Percentiles rank a stretch among this genome's conserved stretches.
These are phyloP conservation scores for Metarhizium brunneum DNA, from an alignment of 2,329 filamentous ascomycete species.

Conservation along the genomic window DNA sequence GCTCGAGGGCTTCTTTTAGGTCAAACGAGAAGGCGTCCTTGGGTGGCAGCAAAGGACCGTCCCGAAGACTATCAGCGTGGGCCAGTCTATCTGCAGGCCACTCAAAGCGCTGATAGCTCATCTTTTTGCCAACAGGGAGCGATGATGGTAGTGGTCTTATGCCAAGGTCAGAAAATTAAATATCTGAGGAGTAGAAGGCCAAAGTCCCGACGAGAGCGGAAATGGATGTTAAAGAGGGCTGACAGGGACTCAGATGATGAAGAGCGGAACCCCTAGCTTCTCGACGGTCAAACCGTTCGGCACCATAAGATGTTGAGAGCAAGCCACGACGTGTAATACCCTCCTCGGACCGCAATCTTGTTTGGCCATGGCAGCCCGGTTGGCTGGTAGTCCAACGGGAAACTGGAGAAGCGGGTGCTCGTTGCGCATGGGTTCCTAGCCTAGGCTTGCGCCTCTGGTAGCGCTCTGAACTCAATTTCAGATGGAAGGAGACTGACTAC, in stretches of 20 bases:
- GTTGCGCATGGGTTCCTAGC: conserved; percentile 4
- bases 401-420: conserved; percentile 2
- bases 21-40: conserved; percentile 6
- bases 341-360: neutral
- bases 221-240: neutral
- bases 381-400: neutral
- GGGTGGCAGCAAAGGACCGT: neutral
- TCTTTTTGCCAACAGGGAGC: neutral
- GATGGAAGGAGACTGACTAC: neutral
- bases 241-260: neutral
- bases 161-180: neutral
- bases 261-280: neutral
- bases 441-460: neutral
- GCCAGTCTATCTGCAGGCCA: neutral
- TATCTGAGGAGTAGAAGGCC: neutral
- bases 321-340: neutral
- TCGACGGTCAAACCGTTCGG: neutral
- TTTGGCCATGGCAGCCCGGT: neutral
- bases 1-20: conserved; percentile 8
- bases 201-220: neutral
- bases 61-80: neutral
- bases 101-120: conserved; percentile 5
- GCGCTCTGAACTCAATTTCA: neutral
- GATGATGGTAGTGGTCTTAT: neutral
- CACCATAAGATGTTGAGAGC: neutral